Evolutionary conservation across 31 red algal genomes (phyloP).

Genomic region (Endocladia muricata): DNA sequence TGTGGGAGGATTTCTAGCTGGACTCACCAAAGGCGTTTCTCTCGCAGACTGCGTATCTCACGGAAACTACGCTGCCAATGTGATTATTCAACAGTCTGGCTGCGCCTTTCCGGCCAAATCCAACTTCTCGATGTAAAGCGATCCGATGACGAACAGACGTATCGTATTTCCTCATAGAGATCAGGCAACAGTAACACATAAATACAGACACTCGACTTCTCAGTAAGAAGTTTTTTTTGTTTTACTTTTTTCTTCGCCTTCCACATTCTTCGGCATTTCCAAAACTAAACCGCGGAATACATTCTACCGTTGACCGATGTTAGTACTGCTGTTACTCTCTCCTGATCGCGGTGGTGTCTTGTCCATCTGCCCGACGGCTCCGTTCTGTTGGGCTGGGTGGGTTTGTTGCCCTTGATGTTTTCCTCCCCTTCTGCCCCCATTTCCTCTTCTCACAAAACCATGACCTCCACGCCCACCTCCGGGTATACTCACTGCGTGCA

Average conservation of each 20-base stretch:
- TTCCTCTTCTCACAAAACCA: background rate
- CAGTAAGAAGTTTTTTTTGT: background rate
- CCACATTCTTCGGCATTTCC: background rate
- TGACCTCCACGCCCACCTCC: background rate
- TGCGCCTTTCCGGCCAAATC: constrained; percentile 62
- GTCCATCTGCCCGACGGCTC: background rate
- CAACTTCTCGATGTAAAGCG: background rate
- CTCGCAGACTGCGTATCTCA: constrained; percentile 67
- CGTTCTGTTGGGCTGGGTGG: background rate
- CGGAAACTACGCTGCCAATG: constrained; percentile 86
- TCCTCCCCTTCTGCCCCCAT: background rate
- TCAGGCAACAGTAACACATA: no score
- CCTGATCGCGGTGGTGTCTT: background rate
- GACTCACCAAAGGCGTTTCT: constrained; percentile 39
- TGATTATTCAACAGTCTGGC: constrained; percentile 90
- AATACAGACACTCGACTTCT: background rate
- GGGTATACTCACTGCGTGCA: background rate
- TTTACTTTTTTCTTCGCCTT: background rate
- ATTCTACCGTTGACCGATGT: background rate
- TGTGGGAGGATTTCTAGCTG: constrained; percentile 85
- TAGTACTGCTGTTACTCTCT: background rate
- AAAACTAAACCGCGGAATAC: background rate
- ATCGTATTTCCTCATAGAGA: no score
- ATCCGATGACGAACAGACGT: background rate
- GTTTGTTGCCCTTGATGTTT: constrained; percentile 10